These are phyloP conservation scores for Rubus parviflorus DNA, from an alignment of 306 rosid species.

Conservation along the genomic window DNA sequence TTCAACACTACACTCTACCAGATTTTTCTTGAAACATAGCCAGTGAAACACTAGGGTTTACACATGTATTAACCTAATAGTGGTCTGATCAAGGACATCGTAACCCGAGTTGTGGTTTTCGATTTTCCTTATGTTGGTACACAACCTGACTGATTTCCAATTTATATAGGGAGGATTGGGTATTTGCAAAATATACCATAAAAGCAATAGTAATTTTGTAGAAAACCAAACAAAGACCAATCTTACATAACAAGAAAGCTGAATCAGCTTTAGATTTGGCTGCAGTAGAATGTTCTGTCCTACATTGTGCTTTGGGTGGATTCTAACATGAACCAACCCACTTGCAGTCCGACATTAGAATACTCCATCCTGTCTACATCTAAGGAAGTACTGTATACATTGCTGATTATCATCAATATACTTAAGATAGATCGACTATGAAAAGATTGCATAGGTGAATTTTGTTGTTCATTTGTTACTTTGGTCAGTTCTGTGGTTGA, in stretches of 20 bases:
- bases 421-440: not conserved
- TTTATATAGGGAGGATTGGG: not conserved
- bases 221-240: not conserved
- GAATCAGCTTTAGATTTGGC: not conserved
- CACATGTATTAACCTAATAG: no score
- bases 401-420: not conserved
- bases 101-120: not conserved
- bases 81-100: not conserved
- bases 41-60: not conserved
- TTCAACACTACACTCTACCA: not conserved
- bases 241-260: not conserved
- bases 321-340: constrained; percentile 1
- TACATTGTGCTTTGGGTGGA: not conserved
- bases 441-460: not conserved
- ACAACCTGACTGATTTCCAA: not conserved
- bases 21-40: not conserved
- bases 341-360: not conserved
- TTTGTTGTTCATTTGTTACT: not conserved
- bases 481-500: not conserved
- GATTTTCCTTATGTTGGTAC: not conserved
- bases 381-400: not conserved
- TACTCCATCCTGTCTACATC: not conserved
- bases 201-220: not conserved
- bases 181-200: not conserved
- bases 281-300: not conserved